Evolutionary conservation across 805 yeast genomes (phyloP).

Genomic region (Cyberlindnera xishuangbannaensis): DNA sequence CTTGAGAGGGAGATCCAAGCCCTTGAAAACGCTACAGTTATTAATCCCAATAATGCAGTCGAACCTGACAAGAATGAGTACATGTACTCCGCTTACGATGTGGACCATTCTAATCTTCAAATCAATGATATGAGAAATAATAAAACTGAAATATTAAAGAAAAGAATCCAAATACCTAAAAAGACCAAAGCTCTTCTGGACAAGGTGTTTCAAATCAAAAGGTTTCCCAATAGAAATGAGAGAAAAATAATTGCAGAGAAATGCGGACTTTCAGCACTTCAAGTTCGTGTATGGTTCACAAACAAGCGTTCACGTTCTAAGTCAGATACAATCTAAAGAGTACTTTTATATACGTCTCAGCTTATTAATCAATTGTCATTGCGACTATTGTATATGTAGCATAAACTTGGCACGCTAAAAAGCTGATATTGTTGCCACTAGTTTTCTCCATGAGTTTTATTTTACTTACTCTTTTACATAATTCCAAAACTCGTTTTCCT

Average conservation of each 20-base stretch:
- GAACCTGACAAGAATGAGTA: constrained; percentile 1
- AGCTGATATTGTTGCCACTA: no score
- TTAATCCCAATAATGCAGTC: neutral
- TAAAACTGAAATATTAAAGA: neutral
- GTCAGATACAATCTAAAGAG: constrained; percentile 24
- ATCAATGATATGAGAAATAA: neutral
- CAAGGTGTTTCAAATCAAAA: constrained; percentile 17
- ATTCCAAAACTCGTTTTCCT: no score
- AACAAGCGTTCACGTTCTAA: no score
- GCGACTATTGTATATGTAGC: no score
- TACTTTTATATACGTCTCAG: neutral
- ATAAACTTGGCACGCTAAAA: no score
- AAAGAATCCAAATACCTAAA: constrained; percentile 10
- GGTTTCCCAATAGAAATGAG: constrained; percentile 27
- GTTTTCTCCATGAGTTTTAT: no score
- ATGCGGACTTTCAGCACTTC: constrained; percentile 25
- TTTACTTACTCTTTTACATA: no score
- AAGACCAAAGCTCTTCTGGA: constrained; percentile 16
- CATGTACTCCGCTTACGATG: neutral
- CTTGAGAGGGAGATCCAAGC: constrained; percentile 1
- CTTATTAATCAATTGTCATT: no score
- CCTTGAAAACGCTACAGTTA: neutral
- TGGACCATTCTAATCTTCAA: neutral
- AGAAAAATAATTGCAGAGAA: constrained; percentile 26
- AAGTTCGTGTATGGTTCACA: constrained; percentile 33